Evolutionary conservation across 1,284 basidiomycete species (phyloP).

Genomic region (Puccinia triticina): DNA sequence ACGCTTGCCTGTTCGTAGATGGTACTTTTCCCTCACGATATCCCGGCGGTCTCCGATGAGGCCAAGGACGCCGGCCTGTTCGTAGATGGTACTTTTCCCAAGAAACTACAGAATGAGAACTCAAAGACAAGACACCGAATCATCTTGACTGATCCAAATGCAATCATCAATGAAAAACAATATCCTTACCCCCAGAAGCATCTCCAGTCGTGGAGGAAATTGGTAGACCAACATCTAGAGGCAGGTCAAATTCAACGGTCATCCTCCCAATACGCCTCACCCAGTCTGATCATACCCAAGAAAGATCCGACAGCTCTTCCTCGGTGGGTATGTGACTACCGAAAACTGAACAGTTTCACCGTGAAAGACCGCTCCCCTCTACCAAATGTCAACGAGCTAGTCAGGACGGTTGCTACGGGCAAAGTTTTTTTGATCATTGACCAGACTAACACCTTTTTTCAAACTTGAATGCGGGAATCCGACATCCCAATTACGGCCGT

Average conservation of each 20-base stretch:
- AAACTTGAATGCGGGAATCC: no score
- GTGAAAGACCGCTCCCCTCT: conserved; percentile 11
- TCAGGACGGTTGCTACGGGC: no score
- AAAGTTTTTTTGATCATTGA: no score
- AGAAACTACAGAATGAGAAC: conserved; percentile 1
- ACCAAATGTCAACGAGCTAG: no score
- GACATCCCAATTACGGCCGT: no score
- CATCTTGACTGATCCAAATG: background rate
- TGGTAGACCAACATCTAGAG: conserved; percentile 10
- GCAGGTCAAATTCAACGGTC: background rate
- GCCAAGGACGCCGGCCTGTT: background rate
- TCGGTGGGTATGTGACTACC: conserved; percentile 8
- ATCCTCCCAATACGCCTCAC: background rate
- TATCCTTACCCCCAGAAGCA: conserved; percentile 15
- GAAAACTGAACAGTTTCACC: background rate
- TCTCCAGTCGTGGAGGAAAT: background rate
- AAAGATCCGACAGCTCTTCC: no score
- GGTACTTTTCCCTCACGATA: no score
- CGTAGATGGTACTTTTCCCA: conserved; percentile 16
- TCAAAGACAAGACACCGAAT: conserved; percentile 9
- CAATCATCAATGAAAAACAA: conserved; percentile 4
- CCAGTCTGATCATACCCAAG: no score
- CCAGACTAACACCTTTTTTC: no score
- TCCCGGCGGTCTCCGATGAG: no score
- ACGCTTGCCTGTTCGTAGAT: no score